Evolutionary conservation across 371 early-diverging fungal genomes (phyloP).

Genomic region (Apophysomyces variabilis): DNA sequence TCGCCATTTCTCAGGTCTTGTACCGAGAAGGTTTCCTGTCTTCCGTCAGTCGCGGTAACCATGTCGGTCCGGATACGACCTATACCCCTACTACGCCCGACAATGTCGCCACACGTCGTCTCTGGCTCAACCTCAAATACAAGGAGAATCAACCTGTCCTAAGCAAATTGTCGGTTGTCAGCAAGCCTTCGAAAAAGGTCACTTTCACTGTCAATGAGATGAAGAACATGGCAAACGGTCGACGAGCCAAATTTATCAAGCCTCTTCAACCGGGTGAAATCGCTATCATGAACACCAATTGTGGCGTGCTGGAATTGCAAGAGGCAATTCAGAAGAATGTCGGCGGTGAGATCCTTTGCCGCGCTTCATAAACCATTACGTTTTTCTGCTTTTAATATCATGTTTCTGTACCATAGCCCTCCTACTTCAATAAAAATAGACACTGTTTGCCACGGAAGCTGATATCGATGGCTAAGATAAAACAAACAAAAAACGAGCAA

Average conservation of each 20-base stretch:
- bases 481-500: not conserved
- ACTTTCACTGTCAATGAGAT: conserved; percentile 82
- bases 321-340: conserved; percentile 86
- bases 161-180: conserved; percentile 70
- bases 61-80: conserved; percentile 68
- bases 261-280: conserved; percentile 91
- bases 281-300: conserved; percentile 84
- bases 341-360: conserved; percentile 90
- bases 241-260: conserved; percentile 74
- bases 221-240: conserved; percentile 71
- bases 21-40: conserved; percentile 93
- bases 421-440: conserved; percentile 11
- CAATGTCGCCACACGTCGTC: conserved; percentile 85
- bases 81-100: conserved; percentile 81
- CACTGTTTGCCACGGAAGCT: conserved; percentile 2
- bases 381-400: not conserved
- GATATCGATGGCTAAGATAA: not conserved
- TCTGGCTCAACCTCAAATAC: conserved; percentile 96
- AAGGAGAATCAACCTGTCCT: conserved; percentile 84
- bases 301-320: conserved; percentile 91
- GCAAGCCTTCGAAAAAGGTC: conserved; percentile 85
- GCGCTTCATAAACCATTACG: conserved; percentile 47
- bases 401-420: conserved; percentile 6
- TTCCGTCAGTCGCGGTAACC: conserved; percentile 80
- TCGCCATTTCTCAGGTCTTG: conserved; percentile 82